Base-by-base conservation (phyloP, 495 filamentous ascomycete species). In the Xeromyces bisporus region DNA sequence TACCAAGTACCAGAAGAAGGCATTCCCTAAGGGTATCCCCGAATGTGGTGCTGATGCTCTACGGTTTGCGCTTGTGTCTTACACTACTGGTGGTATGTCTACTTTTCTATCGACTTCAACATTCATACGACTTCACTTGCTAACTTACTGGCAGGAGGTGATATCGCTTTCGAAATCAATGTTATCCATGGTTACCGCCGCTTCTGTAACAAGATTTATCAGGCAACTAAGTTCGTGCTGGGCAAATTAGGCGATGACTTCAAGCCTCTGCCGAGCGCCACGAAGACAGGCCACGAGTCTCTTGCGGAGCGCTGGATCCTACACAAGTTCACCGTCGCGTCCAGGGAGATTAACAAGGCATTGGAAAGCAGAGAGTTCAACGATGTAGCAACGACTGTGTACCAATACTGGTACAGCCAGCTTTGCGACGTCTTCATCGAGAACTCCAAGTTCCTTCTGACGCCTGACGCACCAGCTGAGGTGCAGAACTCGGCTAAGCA, bases 151-250 rank as follows among this genome's bases (percentile, higher is more conserved):
- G 14, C 26, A 60, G 60, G 60, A 40, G 75, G 79, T 37, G 81
- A 91, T 46, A 87, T 91, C 49, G 71, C 69, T 39, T 82, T 89
- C 44, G 80, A 86, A 42, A 71, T 86, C 41, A 73, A 80, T 55
- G 78, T 86, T 34, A 83, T 92, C 43, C 68, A 81, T 41, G 77
- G 67, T 23, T 87, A 89, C 59, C 67, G 83, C 29, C 71, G 77
- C 33, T 91, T 92, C 69, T 62, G 82, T 53, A 92, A 92, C 64
- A 91, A 92, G 64, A 80, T 92, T 40, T 91, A 83, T 60, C 79
- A 87, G 54, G 82, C 83, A 18, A 83, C 74, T 32, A 91, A 89
- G 60, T 92, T 73, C 44, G 80, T 84, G 6, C 64, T 89, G 35
- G 78, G 82, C 34, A 77, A 80, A 41, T 51, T 92, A 13, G 73